Evolutionary conservation across 495 filamentous ascomycete genomes (phyloP).

Genomic region (Amniculicola lignicola): DNA sequence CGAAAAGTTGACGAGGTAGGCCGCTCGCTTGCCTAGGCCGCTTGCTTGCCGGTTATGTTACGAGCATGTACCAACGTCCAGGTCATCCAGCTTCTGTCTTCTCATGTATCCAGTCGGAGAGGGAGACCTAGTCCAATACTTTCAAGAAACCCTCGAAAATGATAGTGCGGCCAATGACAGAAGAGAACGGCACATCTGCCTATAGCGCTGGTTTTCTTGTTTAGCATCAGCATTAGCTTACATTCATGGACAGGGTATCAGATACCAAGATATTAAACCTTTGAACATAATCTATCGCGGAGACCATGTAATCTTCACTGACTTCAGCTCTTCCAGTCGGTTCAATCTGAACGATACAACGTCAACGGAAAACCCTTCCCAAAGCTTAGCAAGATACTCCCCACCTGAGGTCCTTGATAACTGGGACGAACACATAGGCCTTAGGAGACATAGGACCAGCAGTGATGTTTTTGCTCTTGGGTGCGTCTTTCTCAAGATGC

Average conservation of each 20-base stretch:
- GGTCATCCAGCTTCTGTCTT: constrained; percentile 3
- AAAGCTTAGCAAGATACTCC: not conserved
- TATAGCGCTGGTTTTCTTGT: not conserved
- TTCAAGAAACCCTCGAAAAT: not conserved
- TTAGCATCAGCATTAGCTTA: constrained; percentile 4
- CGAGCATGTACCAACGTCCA: not conserved
- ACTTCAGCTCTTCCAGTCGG: constrained; percentile 6
- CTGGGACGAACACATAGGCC: not conserved
- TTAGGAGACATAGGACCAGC: not conserved
- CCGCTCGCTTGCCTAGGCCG: no score
- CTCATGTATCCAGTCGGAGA: constrained; percentile 18
- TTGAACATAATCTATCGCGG: not conserved
- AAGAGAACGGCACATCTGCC: not conserved
- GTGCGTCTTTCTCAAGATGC: constrained; percentile 16
- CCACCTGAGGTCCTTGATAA: not conserved
- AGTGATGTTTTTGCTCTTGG: constrained; percentile 16
- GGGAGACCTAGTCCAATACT: constrained; percentile 1
- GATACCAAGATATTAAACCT: constrained; percentile 7
- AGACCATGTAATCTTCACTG: constrained; percentile 5
- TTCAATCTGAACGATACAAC: constrained; percentile 1
- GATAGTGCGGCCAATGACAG: not conserved
- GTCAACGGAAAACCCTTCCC: constrained; percentile 9
- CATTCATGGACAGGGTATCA: constrained; percentile 3
- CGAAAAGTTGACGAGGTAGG: no score
- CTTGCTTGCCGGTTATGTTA: no score